phyloP scores from a whole-genome alignment of 2,329 filamentous ascomycete genomes.

The Cladorrhinum sp. region DNA sequence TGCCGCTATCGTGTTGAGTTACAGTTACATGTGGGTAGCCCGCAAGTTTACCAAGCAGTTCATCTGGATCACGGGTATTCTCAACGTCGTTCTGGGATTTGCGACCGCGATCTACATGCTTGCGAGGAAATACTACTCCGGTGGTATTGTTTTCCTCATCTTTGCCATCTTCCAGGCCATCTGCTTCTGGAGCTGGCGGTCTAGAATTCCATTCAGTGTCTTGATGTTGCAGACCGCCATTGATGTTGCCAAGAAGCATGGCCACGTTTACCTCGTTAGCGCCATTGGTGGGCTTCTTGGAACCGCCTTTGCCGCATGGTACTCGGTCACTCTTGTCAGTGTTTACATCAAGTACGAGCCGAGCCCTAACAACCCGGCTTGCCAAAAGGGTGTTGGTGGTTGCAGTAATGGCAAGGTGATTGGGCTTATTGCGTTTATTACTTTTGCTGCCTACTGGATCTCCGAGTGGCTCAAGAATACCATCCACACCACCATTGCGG shows the following conservation, averaged over 20 bases:
- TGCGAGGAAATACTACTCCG: constrained; percentile 70
- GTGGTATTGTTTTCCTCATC: constrained; percentile 81
- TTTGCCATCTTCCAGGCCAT: constrained; percentile 78
- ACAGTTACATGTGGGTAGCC: constrained; percentile 71
- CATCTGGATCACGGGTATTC: constrained; percentile 87
- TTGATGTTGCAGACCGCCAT: constrained; percentile 85
- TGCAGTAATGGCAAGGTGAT: constrained; percentile 78
- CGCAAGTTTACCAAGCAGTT: constrained; percentile 82
- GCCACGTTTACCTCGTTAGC: constrained; percentile 83
- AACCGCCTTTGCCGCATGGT: constrained; percentile 78
- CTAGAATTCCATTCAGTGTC: constrained; percentile 84
- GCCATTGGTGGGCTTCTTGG: constrained; percentile 76
- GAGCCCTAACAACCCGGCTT: constrained; percentile 48
- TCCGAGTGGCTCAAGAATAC: constrained; percentile 93
- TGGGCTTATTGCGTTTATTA: constrained; percentile 79
- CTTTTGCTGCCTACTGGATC: constrained; percentile 92
- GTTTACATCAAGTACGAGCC: constrained; percentile 85
- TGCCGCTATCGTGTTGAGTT: constrained; percentile 72
- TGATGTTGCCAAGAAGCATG: constrained; percentile 77
- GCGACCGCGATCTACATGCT: constrained; percentile 87
- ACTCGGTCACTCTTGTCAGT: constrained; percentile 78
- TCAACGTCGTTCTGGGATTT: constrained; percentile 82
- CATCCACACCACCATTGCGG: constrained; percentile 81
- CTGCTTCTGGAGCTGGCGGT: constrained; percentile 86
- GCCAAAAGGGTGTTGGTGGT: constrained; percentile 51